Evolutionary conservation across 2,329 filamentous ascomycete species (phyloP), one percentile per base, ranked within the genome.

Genomic region (Rhexocercosporidium sp.): DNA sequence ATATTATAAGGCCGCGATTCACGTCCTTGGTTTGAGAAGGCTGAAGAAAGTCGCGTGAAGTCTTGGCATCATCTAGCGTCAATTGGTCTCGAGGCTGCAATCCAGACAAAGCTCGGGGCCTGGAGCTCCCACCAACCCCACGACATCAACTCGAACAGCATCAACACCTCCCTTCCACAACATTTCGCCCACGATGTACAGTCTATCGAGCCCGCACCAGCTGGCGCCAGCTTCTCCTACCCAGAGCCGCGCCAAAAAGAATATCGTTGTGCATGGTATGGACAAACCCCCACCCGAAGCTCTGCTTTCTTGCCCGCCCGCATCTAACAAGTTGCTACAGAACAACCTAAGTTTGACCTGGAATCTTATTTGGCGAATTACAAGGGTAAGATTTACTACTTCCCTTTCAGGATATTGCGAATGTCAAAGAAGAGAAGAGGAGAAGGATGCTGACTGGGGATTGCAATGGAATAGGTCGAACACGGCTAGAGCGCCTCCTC

Each of bases 361-460:
- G 93, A 97, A 69, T 88, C 91, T 44, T 98, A 97, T 79, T 91
- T 97, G 59, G 86, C 90, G 72, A 97, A 97, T 77, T 99, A 98
- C 80, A 85, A 84, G 77, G 93, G 94, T 94, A 81, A 25, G 25
- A 3, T 8, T n/a, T 63, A n/a, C n/a, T n/a, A n/a, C n/a, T n/a
- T n/a, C n/a, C n/a, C n/a, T n/a, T n/a, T n/a, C n/a, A n/a, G n/a
- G n/a, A n/a, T n/a, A n/a, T n/a, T n/a, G n/a, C n/a, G n/a, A n/a
- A n/a, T n/a, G n/a, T n/a, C n/a, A 11, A 9, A 5, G 31, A 9
- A 37, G 3, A 11, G 8, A 37, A 11, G 8, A 37, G 31, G 16
- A 47, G 31, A 41, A 65, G 12, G n/a, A 51, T 44, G 22, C 66
- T 70, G 51, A 70, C 37, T 4, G 29, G 8, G 41, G 0, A 27